Evolutionary conservation across 495 filamentous ascomycete species (phyloP), one percentile per base, ranked within the genome.

Genomic region (Talaromyces stipitatus): DNA sequence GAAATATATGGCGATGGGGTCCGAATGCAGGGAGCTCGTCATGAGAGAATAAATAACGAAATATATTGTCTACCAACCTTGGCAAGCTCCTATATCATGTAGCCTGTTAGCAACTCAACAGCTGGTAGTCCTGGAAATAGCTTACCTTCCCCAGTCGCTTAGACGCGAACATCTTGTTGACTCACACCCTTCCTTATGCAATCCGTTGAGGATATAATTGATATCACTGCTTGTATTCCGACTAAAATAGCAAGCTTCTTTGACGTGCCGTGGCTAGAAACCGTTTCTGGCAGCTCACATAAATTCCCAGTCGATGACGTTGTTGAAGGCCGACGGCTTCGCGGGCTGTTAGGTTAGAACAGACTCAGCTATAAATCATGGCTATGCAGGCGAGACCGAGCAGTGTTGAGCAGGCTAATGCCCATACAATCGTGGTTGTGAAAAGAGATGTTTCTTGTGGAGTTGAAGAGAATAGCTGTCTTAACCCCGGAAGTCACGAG

Each of bases 121-220:
- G n/a, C n/a, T 41, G n/a, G 18, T 4, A 20, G 9, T 18, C 6
- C 9, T 41, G 36, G 29, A 5, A 23, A 20, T 12, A 10, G 36
- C 58, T 41, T 65, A 78, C 78, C 68, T 79, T 81, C 66, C 76
- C 66, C 58, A 81, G 56, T 18, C 78, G 75, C 64, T 76, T 78
- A 22, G 56, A 63, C 3, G 77, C 76, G 51, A 81, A 81, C 70
- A 75, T 75, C 7, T 43, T 62, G 61, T 8, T 11, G 36, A 18
- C 9, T 41, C n/a, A 41, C 29, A 20, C 6, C 45, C 10, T 23
- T 26, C 9, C 22, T 11, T 48, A 5, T 14, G 11, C 45, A 26
- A 11, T 1, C 10, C 4, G 4, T 24, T 3, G 20, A 26, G 14
- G 4, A 2, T 45, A 20, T 6, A 18, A 20, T 16, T 4, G 5